Conservation (phyloP, 305 asterid genomes). For the Solanum hybrid region DNA sequence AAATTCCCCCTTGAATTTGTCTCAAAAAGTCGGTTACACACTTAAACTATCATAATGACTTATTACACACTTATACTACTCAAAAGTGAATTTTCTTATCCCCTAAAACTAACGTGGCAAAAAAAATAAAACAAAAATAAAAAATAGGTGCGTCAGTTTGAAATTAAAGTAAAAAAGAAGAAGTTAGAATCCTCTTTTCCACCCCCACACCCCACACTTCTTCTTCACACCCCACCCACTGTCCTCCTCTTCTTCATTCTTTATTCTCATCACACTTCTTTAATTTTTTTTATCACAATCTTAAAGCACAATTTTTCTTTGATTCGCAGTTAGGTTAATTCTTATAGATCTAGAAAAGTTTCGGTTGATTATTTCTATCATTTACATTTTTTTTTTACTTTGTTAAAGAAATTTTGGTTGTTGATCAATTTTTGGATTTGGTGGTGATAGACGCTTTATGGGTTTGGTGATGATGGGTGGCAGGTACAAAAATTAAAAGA, state of each 20-base stretch:
- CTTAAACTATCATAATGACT: not conserved
- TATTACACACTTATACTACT: too few relatives aligned
- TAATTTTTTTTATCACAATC: too few relatives aligned
- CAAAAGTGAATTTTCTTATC: not conserved
- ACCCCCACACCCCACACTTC: not conserved
- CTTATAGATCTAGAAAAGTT: not conserved
- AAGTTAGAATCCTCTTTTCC: not conserved
- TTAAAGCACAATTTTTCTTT: not conserved
- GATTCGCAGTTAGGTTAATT: not conserved
- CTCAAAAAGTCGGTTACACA: not conserved
- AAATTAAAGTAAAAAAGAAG: not conserved
- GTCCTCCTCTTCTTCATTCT: not conserved
- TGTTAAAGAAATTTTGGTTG: not conserved
- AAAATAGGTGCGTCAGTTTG: not conserved
- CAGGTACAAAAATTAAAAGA: not conserved
- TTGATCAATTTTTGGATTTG: not conserved
- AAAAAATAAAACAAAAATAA: not conserved
- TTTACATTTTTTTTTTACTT: not conserved
- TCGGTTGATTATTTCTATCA: too few relatives aligned
- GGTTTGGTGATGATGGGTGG: not conserved
- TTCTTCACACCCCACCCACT: not conserved
- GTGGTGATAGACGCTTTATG: not conserved
- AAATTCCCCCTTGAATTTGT: not conserved
- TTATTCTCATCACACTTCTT: not conserved
- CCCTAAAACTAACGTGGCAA: not conserved